Evolutionary conservation across 208 protist species (phyloP).

Genomic region (Crithidia brevicula): DNA sequence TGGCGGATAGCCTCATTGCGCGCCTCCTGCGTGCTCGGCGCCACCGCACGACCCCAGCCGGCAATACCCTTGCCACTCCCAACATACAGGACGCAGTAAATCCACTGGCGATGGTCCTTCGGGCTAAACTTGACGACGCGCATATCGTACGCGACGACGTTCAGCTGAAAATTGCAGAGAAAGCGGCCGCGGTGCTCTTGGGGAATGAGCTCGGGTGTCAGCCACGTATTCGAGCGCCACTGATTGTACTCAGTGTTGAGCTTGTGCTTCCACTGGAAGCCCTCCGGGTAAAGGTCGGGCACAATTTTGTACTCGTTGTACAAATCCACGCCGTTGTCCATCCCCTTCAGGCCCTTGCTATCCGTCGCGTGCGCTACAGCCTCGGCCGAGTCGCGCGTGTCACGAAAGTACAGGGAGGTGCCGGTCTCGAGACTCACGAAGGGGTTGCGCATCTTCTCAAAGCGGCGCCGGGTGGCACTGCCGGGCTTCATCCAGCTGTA

Average conservation of each 20-base stretch:
- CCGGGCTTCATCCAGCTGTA: slow-evolving; percentile 93
- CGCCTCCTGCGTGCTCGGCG: slow-evolving; percentile 90
- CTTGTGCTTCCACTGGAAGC: slow-evolving; percentile 94
- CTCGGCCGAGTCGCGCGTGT: slow-evolving; percentile 88
- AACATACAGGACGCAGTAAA: slow-evolving; percentile 93
- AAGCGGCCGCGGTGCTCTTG: slow-evolving; percentile 92
- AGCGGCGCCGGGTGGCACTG: slow-evolving; percentile 88
- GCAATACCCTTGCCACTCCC: slow-evolving; percentile 93
- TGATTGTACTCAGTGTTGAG: slow-evolving; percentile 95
- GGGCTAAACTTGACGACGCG: slow-evolving; percentile 93
- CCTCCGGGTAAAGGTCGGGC: slow-evolving; percentile 92
- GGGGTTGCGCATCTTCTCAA: slow-evolving; percentile 95
- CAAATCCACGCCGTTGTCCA: slow-evolving; percentile 91
- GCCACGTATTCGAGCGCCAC: slow-evolving; percentile 94
- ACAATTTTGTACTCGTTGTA: slow-evolving; percentile 95
- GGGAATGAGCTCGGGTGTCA: slow-evolving; percentile 92
- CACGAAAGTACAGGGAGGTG: slow-evolving; percentile 92
- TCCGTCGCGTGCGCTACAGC: slow-evolving; percentile 88
- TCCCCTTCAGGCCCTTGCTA: slow-evolving; percentile 90
- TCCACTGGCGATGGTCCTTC: slow-evolving; percentile 94
- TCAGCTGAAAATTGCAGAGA: slow-evolving; percentile 94
- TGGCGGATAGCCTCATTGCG: slow-evolving; percentile 91
- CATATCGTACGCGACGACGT: slow-evolving; percentile 93
- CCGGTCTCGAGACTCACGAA: slow-evolving; percentile 93
- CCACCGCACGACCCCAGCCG: slow-evolving; percentile 89